Evolutionary conservation across 192 early-diverging fungal species (phyloP).

Genomic region (Fimicolochytrium jonesii): DNA sequence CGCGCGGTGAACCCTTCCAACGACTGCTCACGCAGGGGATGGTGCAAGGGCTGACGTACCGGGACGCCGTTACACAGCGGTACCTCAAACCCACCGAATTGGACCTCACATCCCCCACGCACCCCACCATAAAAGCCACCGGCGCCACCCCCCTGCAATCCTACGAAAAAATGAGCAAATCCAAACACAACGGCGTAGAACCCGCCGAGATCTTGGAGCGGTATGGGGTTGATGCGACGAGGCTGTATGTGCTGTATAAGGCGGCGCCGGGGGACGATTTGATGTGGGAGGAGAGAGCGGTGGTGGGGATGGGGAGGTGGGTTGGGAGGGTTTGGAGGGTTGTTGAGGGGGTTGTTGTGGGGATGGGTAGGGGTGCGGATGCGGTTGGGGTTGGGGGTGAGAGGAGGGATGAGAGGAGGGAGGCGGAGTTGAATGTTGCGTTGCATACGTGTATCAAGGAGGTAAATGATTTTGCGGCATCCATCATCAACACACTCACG

Average conservation of each 20-base stretch:
- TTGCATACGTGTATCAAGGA: slow-evolving; percentile 55
- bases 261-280: slow-evolving; percentile 86
- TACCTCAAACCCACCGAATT: slow-evolving; percentile 78
- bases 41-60: slow-evolving; percentile 85
- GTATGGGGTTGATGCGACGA: slow-evolving; percentile 79
- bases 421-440: slow-evolving; percentile 46
- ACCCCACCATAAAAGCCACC: slow-evolving; percentile 58
- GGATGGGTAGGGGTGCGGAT: slow-evolving; percentile 24
- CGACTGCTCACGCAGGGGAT: slow-evolving; percentile 88
- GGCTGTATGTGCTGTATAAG: slow-evolving; percentile 81
- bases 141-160: slow-evolving; percentile 53
- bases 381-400: slow-evolving; percentile 18
- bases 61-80: slow-evolving; percentile 65
- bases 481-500: no score
- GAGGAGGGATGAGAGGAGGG: slow-evolving; percentile 8
- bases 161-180: slow-evolving; percentile 97
- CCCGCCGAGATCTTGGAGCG: slow-evolving; percentile 59
- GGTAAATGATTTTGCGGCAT: slow-evolving; percentile 36
- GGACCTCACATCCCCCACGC: slow-evolving; percentile 39
- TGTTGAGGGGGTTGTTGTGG: slow-evolving; percentile 26
- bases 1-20: slow-evolving; percentile 81
- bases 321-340: slow-evolving; percentile 58
- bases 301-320: slow-evolving; percentile 91
- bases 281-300: slow-evolving; percentile 86
- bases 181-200: slow-evolving; percentile 92